phyloP scores from a whole-genome alignment of 805 yeast species.

The Saccharomycopsis sp. region DNA sequence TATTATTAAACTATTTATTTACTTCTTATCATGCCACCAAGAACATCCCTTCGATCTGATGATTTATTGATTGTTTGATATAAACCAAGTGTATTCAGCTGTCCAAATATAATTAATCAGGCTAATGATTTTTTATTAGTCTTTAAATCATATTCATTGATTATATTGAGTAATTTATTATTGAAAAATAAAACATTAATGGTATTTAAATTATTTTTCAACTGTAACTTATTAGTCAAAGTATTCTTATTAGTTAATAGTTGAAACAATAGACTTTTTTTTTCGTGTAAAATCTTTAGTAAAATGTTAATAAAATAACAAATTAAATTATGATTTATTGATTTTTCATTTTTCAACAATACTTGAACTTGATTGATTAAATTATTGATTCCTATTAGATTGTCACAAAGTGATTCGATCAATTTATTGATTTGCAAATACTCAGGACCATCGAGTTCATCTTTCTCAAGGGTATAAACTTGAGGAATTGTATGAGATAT shows the following conservation, averaged over 20 bases:
- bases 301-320: background rate
- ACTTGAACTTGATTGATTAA: conserved; percentile 3
- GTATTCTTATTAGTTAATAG: background rate
- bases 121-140: background rate
- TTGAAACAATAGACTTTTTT: background rate
- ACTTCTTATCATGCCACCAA: too few relatives aligned
- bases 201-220: conserved; percentile 5
- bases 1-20: too few relatives aligned
- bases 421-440: background rate
- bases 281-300: background rate
- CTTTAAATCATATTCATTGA: conserved; percentile 2
- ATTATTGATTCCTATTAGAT: conserved; percentile 9
- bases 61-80: background rate
- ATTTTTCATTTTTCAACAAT: background rate
- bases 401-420: conserved; percentile 2
- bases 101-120: background rate
- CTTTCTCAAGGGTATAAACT: conserved; percentile 1
- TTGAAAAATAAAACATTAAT: conserved; percentile 11
- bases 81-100: background rate
- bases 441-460: background rate
- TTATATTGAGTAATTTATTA: conserved; percentile 2
- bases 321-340: background rate
- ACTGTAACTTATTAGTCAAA: background rate
- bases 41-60: too few relatives aligned
- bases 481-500: conserved; percentile 10